Evolutionary conservation across 177 flowering plant species (phyloP), one percentile per base, ranked within the genome.

Genomic region (Vitis hybrid): DNA sequence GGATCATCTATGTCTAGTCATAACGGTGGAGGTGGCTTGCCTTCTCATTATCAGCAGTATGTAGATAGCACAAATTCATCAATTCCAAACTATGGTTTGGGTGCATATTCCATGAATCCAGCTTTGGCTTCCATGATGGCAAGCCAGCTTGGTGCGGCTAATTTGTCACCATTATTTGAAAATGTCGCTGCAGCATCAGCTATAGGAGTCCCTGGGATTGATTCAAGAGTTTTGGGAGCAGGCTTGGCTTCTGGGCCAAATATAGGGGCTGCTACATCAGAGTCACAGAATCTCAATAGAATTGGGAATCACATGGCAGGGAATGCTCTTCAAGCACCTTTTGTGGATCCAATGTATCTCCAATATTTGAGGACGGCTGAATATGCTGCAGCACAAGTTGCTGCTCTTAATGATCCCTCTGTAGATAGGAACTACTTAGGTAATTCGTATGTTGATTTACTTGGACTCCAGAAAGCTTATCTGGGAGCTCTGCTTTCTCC

Each of bases 391-490:
- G 81, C 86, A 17, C 88, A 85, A 63, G 78, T 79, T 69, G 87
- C 87, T 22, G 88, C 88, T 72, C 81, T 86, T 18, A 88, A 84
- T 71, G 94, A 90, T 67, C 89, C 89, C 24, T 72, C 88, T 63
- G 31, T 80, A 38, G 95, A 86, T 59, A 82, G 85, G 76, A 84
- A 83, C 81, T 89, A 83, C 64, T 51, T 81, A 24, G 86, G 85
- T 20, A 87, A 88, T 74, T 80, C 94, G 22, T 92, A 92, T 64
- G 65, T 79, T 75, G 88, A 88, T 79, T 20, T 83, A 56, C 75
- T 88, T 66, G 84, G 79, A 47, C 81, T 84, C 17, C 97, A 90
- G 62, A 90, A 88, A 71, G 92, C 97, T 65, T 90, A 90, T 76
- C 75, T 88, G 56, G 95, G 90, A 15, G 65, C 82, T 62, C 20